A percentile compares a stretch with the other conserved stretches of the same genome.
phyloP scores from a whole-genome alignment of 805 yeast genomes.

The Candida rishiriensis region DNA sequence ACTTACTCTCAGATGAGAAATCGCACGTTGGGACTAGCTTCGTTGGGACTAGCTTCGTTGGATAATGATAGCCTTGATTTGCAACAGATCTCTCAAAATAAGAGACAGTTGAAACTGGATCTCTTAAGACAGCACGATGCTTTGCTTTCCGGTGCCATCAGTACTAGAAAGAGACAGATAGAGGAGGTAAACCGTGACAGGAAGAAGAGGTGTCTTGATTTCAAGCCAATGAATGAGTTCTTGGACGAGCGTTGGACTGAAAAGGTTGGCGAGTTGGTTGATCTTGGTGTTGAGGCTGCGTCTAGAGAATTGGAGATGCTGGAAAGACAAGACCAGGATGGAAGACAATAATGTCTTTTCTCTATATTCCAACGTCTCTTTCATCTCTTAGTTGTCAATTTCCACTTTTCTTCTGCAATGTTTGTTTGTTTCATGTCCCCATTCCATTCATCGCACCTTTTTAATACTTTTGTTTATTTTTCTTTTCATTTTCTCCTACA shows the following conservation, averaged over 20 bases:
- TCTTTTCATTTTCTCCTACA: not conserved
- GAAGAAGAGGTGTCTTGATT: slow-evolving; percentile 38
- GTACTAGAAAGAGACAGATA: slow-evolving; percentile 35
- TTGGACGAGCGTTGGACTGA: slow-evolving; percentile 48
- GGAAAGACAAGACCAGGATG: not conserved
- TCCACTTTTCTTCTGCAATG: too few relatives aligned
- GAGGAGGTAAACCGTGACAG: slow-evolving; percentile 41
- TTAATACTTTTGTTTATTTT: not conserved
- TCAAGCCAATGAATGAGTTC: slow-evolving; percentile 40
- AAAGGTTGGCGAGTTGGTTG: slow-evolving; percentile 37
- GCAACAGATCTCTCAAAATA: slow-evolving; percentile 22
- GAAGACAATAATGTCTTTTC: not conserved
- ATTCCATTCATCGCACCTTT: not conserved
- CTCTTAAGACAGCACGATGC: slow-evolving; percentile 27
- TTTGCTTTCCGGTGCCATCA: slow-evolving; percentile 25
- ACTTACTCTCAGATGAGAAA: slow-evolving; percentile 38
- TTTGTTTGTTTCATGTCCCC: too few relatives aligned
- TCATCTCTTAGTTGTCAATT: too few relatives aligned
- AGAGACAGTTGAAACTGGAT: slow-evolving; percentile 35
- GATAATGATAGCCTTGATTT: not conserved
- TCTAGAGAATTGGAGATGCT: slow-evolving; percentile 14
- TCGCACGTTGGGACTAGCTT: slow-evolving; percentile 28
- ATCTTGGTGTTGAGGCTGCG: slow-evolving; percentile 34
- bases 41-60: slow-evolving; percentile 3
- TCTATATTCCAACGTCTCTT: too few relatives aligned